Conservation (phyloP, 768 basidiomycete genomes). For the Tremella yokohamensis region DNA sequence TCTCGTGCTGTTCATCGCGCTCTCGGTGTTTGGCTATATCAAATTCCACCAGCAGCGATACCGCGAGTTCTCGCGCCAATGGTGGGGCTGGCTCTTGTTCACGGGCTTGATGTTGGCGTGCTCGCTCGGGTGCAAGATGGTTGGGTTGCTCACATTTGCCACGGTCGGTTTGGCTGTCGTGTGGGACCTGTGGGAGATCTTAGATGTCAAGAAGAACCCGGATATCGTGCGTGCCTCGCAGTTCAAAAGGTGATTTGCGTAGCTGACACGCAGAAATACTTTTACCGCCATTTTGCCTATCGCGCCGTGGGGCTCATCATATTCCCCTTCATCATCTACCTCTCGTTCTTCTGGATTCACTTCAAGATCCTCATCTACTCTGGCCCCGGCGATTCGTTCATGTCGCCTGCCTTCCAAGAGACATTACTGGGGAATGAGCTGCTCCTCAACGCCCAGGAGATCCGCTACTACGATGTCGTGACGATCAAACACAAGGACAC, state of each 20-base stretch:
- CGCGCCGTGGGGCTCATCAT: constrained; percentile 78
- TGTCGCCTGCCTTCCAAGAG: constrained; percentile 98
- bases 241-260: neutral
- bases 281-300: constrained; percentile 82
- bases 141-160: constrained; percentile 84
- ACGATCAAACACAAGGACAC: constrained; percentile 87
- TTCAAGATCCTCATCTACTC: constrained; percentile 81
- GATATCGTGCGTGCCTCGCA: constrained; percentile 61
- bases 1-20: constrained; percentile 89
- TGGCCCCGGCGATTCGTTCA: constrained; percentile 90
- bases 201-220: constrained; percentile 76
- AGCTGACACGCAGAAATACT: constrained; percentile 64
- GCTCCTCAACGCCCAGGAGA: constrained; percentile 85
- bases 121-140: constrained; percentile 96
- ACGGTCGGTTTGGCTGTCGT: constrained; percentile 86
- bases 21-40: constrained; percentile 88
- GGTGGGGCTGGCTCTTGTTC: constrained; percentile 91
- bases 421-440: constrained; percentile 88
- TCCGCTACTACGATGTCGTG: constrained; percentile 85
- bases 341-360: constrained; percentile 94
- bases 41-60: constrained; percentile 94
- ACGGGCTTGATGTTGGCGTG: constrained; percentile 94
- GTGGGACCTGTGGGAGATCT: constrained; percentile 88
- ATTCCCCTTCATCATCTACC: constrained; percentile 83
- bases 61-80: constrained; percentile 77